Conservation (phyloP, 2,329 filamentous ascomycete species). For the Fusarium buxicola region DNA sequence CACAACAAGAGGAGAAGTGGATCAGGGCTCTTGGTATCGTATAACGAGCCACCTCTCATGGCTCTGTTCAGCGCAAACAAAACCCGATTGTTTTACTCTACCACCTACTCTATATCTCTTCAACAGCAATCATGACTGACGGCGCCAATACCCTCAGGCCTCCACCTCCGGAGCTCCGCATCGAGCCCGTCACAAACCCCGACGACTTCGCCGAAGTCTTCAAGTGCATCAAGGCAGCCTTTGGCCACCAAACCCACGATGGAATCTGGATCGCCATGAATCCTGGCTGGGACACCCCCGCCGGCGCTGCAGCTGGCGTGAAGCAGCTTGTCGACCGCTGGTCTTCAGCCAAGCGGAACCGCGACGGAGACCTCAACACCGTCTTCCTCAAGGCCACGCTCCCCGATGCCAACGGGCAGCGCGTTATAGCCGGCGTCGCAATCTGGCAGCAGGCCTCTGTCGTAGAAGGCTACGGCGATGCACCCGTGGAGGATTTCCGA, state of each 20-base stretch:
- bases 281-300: constrained; percentile 65
- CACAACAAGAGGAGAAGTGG: background rate
- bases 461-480: constrained; percentile 61
- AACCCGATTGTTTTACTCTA: no score
- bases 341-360: constrained; percentile 53
- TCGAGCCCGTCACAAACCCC: constrained; percentile 46
- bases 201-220: constrained; percentile 46
- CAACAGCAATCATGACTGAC: background rate
- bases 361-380: constrained; percentile 59
- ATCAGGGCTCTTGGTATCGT: background rate
- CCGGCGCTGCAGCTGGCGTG: constrained; percentile 54
- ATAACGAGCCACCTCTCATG: background rate
- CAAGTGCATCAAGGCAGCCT: constrained; percentile 49
- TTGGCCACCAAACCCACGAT: constrained; percentile 64
- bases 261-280: constrained; percentile 63
- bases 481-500: constrained; percentile 50
- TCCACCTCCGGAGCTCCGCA: constrained; percentile 18
- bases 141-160: no score
- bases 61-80: no score
- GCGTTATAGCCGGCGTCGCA: constrained; percentile 62
- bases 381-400: constrained; percentile 67
- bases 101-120: background rate
- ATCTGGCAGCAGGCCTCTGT: constrained; percentile 66
- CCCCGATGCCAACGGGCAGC: constrained; percentile 47
- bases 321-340: constrained; percentile 57